Evolutionary conservation across 805 yeast species (phyloP).

Genomic region (Suhomyces vadensis): DNA sequence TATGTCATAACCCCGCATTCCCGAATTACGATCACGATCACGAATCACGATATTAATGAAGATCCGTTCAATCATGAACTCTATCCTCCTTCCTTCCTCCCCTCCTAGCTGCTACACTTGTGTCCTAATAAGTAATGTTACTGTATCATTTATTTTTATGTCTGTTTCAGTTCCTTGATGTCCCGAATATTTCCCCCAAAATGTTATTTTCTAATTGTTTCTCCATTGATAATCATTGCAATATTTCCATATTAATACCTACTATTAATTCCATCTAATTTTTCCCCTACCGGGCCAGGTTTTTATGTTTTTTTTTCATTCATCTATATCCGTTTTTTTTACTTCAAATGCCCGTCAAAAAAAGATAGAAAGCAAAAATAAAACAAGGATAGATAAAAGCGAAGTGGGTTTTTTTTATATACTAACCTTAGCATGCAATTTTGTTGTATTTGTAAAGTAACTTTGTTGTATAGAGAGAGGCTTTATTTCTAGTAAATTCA

Average conservation of each 20-base stretch:
- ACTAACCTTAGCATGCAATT: conserved; percentile 1
- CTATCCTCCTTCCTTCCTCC: neutral
- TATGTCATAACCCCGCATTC: too few species aligned
- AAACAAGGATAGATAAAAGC: neutral
- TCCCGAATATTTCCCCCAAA: neutral
- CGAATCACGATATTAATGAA: neutral
- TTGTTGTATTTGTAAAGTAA: conserved; percentile 1
- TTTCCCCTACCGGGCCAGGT: neutral
- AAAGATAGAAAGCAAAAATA: neutral
- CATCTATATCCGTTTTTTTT: neutral
- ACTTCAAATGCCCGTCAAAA: neutral
- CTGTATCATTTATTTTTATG: neutral
- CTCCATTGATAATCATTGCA: neutral
- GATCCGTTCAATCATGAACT: neutral
- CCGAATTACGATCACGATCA: too few species aligned
- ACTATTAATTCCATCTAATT: neutral
- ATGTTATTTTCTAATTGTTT: neutral
- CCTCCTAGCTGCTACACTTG: neutral
- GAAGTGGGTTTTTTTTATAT: neutral
- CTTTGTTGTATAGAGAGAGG: neutral
- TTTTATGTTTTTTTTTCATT: neutral
- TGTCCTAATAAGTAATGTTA: conserved; percentile 2
- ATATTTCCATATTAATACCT: neutral
- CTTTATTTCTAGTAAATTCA: neutral
- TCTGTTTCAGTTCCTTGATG: neutral